Conservation (phyloP, 1,284 basidiomycete genomes). For the Ustilago trichophora region DNA sequence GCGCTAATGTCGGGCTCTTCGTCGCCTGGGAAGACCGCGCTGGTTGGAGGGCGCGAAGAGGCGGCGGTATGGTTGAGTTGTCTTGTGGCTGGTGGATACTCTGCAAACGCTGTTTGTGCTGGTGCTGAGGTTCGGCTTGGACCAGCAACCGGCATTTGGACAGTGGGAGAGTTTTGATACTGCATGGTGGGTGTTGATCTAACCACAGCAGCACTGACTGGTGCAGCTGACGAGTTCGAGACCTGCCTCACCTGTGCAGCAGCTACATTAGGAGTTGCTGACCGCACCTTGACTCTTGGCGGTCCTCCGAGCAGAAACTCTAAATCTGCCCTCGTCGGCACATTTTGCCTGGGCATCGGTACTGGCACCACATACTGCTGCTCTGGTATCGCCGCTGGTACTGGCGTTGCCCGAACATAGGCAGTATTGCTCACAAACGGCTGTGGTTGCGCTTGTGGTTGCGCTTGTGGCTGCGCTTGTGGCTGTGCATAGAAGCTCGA, state of each 20-base stretch:
- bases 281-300: slow-evolving; percentile 3
- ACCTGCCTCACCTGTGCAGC: not conserved
- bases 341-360: slow-evolving; percentile 2
- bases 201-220: not conserved
- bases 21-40: slow-evolving; percentile 1
- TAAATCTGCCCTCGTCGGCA: slow-evolving; percentile 23
- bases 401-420: not conserved
- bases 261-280: slow-evolving; percentile 1
- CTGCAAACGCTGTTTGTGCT: not conserved
- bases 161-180: not conserved
- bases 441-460: too few species aligned
- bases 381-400: not conserved
- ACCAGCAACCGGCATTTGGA: not conserved
- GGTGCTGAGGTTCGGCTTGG: slow-evolving; percentile 2
- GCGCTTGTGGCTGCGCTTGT: too few species aligned
- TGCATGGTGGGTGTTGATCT: too few species aligned
- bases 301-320: slow-evolving; percentile 28
- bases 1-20: not conserved
- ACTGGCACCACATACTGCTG: not conserved
- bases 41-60: too few species aligned
- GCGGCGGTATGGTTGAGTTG: too few species aligned
- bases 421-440: too few species aligned
- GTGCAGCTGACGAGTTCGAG: too few species aligned
- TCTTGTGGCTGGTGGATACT: too few species aligned
- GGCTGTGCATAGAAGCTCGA: slow-evolving; percentile 13